Percentiles rank a stretch among this genome's conserved stretches.
phyloP scores from a whole-genome alignment of 2,329 filamentous ascomycete species.

The Botrytis sinoallii region DNA sequence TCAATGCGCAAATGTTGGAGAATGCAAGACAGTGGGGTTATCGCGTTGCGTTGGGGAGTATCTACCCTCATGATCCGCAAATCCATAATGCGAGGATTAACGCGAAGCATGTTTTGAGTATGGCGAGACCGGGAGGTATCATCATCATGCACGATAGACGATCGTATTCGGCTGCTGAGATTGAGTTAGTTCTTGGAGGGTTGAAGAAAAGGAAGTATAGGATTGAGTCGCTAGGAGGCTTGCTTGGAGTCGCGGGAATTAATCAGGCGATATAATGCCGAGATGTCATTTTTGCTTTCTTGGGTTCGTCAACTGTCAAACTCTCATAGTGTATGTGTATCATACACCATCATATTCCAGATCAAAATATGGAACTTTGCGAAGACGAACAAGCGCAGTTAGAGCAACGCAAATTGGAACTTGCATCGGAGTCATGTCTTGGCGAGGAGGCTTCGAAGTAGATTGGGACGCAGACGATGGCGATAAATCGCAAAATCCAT shows the following conservation, averaged over 20 bases:
- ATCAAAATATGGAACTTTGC: neutral
- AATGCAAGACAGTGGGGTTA: slow-evolving; percentile 62
- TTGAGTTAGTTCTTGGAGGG: slow-evolving; percentile 68
- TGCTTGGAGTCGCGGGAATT: slow-evolving; percentile 46
- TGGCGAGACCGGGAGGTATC: slow-evolving; percentile 72
- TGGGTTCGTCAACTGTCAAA: neutral
- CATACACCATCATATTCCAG: neutral
- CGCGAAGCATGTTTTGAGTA: slow-evolving; percentile 74
- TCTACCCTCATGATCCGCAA: slow-evolving; percentile 92
- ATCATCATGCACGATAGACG: slow-evolving; percentile 84
- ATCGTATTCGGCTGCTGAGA: slow-evolving; percentile 79
- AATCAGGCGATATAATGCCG: neutral
- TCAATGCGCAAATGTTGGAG: slow-evolving; percentile 66
- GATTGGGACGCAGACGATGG: neutral
- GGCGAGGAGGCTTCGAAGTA: neutral
- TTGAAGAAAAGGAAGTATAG: slow-evolving; percentile 66
- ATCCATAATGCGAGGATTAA: slow-evolving; percentile 68
- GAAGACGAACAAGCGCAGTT: neutral
- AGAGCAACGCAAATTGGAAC: neutral
- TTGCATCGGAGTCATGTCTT: neutral
- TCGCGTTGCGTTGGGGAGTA: slow-evolving; percentile 72
- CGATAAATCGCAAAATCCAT: neutral
- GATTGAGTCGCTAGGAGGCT: slow-evolving; percentile 67
- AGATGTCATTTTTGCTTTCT: neutral
- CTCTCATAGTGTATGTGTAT: neutral